Conservation (phyloP, 306 rosid species). For the Leucaena leucocephala region DNA sequence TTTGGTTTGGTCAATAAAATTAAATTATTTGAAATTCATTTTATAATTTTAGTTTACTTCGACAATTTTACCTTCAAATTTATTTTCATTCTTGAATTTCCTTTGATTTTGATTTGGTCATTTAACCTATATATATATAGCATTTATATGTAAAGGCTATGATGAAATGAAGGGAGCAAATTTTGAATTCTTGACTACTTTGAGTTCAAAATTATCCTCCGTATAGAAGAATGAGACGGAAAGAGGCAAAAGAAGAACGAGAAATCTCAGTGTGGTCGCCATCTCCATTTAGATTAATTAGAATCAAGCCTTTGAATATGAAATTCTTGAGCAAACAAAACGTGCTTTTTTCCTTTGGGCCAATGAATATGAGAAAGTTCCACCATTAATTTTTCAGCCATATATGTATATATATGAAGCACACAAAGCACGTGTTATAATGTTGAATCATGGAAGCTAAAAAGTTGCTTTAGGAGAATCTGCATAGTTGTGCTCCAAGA, state of each 20-base stretch:
- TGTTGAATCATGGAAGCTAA: no score
- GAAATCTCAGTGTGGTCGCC: neutral
- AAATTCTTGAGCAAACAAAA: neutral
- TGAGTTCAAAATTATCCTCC: neutral
- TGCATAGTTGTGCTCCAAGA: neutral
- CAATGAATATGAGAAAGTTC: neutral
- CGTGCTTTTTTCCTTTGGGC: no score
- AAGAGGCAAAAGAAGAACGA: neutral
- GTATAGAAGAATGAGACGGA: no score
- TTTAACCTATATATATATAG: no score
- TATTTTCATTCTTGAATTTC: no score
- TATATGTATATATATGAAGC: neutral
- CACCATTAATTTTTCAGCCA: neutral
- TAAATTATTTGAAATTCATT: no score
- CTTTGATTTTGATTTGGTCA: no score
- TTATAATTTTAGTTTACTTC: neutral
- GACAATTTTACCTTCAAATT: neutral
- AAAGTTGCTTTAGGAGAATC: neutral
- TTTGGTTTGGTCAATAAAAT: neutral
- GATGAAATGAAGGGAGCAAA: neutral
- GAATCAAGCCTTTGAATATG: neutral
- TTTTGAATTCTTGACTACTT: neutral
- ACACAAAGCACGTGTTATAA: no score
- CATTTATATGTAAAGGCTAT: no score
- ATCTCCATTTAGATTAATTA: neutral